Base-by-base conservation (phyloP, 768 basidiomycete genomes). In the Agaricus subrufescens region DNA sequence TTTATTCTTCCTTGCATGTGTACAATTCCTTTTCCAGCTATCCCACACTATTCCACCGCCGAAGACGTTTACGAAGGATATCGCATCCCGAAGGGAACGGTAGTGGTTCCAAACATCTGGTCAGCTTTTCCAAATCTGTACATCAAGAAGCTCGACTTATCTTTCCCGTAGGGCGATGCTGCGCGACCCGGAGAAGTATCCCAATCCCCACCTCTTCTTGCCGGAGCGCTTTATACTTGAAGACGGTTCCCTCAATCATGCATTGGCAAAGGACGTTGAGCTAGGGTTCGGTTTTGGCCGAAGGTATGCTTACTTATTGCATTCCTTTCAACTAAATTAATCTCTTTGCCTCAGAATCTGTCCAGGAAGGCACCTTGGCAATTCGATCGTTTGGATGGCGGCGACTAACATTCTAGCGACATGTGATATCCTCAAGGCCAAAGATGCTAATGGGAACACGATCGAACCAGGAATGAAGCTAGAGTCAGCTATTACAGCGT, bases 241-340 rank as follows among this genome's bases (percentile, higher is more conserved):
- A 14, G 71, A 77, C 53, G 75, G 74, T 11, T 68, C 71, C 23
- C 64, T 73, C 6, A 58, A 56, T 39, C 10, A 47, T 1, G 42
- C 68, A 1, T 45, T 56, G 11, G 60, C 48, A 19, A 3, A 72
- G 75, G 55, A 71, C 78, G 30, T 64, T 66, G 47, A 60, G 11
- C 63, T 80, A 38, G 71, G 80, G 10, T 85, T 83, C 61, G 83
- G 82, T 3, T 85, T 85, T 67, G 83, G 83, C 39, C 72, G 82
- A 50, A 71, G 80, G 79, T 79, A 27, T 46, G 38, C 25, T 4
- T 15, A 3, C 14, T 50, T 38, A 30, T 48, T 46, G n/a, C 12
- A 15, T 14, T 11, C 11, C 3, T n/a, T 31, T 25, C 26, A 30
- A 4, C 46, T n/a, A 1, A 30, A 3, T 47, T 3, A 19, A 15